Evolutionary conservation across 441 rosid species (phyloP).

Genomic region (Manihot esculenta): DNA sequence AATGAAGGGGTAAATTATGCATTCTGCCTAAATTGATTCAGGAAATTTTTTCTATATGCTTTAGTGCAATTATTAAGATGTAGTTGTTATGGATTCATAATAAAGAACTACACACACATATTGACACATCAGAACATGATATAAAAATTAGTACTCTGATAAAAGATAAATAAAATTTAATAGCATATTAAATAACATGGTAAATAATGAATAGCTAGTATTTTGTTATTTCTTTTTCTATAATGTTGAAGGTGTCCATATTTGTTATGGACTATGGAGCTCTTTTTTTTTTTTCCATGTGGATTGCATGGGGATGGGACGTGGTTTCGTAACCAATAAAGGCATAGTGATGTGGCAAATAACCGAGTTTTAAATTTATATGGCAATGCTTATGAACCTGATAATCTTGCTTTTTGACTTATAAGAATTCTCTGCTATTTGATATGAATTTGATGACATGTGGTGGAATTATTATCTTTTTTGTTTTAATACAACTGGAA

Average conservation of each 20-base stretch:
- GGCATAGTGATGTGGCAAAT: background rate
- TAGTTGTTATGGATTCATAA: no score
- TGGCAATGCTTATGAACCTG: background rate
- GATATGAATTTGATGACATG: background rate
- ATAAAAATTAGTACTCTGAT: no score
- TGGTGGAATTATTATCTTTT: background rate
- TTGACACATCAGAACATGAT: no score
- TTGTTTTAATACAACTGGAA: background rate
- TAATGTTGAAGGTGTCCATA: background rate
- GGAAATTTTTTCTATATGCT: no score
- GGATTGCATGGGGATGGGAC: background rate
- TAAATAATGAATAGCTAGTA: no score
- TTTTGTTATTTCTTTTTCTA: background rate
- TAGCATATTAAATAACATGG: no score
- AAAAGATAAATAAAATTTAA: no score
- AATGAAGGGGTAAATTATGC: no score
- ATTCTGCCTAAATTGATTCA: no score
- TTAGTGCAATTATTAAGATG: no score
- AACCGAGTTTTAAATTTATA: background rate
- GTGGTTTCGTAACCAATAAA: background rate
- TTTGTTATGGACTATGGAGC: background rate
- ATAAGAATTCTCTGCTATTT: background rate
- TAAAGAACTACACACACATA: no score
- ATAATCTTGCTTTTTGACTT: background rate
- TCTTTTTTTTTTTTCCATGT: background rate